Conservation (phyloP, 208 protist genomes). For the Acanthamoeba healyi region DNA sequence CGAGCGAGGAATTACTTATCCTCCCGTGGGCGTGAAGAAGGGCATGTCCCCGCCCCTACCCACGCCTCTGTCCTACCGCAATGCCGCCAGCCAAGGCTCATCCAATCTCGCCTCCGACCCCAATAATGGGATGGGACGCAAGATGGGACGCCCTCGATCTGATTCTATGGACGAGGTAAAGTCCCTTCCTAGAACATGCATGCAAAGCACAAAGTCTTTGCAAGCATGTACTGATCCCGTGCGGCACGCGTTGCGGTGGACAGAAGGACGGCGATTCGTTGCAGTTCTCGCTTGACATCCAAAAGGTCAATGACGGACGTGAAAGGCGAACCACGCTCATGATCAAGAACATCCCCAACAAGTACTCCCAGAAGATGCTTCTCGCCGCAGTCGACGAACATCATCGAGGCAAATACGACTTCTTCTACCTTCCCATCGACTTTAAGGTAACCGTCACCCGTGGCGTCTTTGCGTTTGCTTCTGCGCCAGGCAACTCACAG, state of each 20-base stretch:
- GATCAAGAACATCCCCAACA: slow-evolving; percentile 92
- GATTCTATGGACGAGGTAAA: background rate
- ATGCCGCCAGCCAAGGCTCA: background rate
- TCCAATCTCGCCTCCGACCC: background rate
- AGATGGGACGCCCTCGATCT: background rate
- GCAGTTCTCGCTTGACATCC: slow-evolving; percentile 80
- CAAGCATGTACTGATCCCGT: background rate
- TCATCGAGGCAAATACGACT: slow-evolving; percentile 86
- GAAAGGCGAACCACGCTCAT: slow-evolving; percentile 89
- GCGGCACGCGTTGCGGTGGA: background rate
- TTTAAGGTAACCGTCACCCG: slow-evolving; percentile 75
- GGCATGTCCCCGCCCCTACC: background rate
- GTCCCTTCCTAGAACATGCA: background rate
- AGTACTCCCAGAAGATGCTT: slow-evolving; percentile 87
- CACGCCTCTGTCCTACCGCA: background rate
- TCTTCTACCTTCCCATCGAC: slow-evolving; percentile 92
- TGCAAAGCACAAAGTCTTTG: background rate
- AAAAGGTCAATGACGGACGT: slow-evolving; percentile 63
- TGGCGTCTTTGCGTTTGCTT: background rate
- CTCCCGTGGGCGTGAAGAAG: background rate
- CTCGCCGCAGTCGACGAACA: slow-evolving; percentile 84
- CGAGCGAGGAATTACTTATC: background rate
- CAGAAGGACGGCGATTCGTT: background rate
- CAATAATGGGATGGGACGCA: background rate
- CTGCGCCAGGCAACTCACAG: background rate